Base-by-base conservation (phyloP, 2,329 filamentous ascomycete species). In the Cladorrhinum sp. region DNA sequence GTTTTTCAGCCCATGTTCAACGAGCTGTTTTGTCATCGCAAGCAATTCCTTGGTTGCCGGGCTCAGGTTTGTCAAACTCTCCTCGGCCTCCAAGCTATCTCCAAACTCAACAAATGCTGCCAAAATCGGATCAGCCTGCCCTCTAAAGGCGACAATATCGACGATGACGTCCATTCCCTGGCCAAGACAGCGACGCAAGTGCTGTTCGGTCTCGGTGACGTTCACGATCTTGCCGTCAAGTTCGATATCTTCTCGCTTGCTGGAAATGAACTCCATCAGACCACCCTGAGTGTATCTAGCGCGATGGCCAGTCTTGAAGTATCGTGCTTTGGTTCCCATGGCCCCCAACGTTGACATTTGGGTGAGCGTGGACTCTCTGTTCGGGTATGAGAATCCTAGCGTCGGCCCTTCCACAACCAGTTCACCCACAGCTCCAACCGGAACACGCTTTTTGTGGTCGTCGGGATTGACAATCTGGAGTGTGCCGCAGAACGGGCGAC, bases 321-420 rank as follows among this genome's bases (percentile, higher is more conserved):
- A 77, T 1, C 76, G 69, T 6, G 70, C 72, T 65, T 72, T 70
- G 50, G 65, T 71, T 12, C 59, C 68, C 21, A 69, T 69, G 6
- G 70, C 58, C 26, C 70, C 66, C 9, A 69, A 60, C 24, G 69
- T 59, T 30, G 68, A 55, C 50, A 67, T 54, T 5, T 67, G 56
- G 20, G 57, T 59, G 58, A 67, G 56, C n/a, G 64, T 68, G 20
- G 68, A 74, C 63, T 62, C 72, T 53, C 63, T 70, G 68, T 52
- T 67, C 55, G 57, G 73, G 67, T 55, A 77, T 66, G 14, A 77
- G 75, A 77, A 75, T 2, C 76, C 76, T 6, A 80, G 67, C 0
- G 76, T 82, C 0, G 82, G 81, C 0, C 84, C 84, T 65, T 87
- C 84, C 33, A 88, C 80, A 2, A 86, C 77, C 1, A 88, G 73